Base-by-base conservation (phyloP, 2,329 filamentous ascomycete genomes). In the Stachybotrys chlorohalonatus region DNA sequence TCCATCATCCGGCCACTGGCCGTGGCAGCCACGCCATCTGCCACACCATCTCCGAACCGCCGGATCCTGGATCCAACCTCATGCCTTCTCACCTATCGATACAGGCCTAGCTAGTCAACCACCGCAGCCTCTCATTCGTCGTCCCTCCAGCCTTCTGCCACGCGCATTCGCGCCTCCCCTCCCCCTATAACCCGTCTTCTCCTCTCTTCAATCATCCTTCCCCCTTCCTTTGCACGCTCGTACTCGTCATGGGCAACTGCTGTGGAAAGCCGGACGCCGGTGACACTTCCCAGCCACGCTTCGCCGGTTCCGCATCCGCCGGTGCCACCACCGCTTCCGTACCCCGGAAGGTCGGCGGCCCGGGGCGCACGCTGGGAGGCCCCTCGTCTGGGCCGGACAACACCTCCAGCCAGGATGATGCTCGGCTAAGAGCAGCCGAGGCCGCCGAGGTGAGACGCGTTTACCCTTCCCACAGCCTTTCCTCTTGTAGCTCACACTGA, bases 201-300 rank as follows among this genome's bases (percentile, higher is more conserved):
- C 36, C 36, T 42, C 6, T 9, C 36, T 5, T 42, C 36, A 13
- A 42, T 42, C 13, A 42, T 2, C 36, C 9, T 5, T 5, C 36
- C 13, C 36, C 36, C 36, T 42, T 42, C 13, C 13, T 9, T 42
- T 42, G 36, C 13, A 42, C 36, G 13, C 8, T 42, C 36, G 36
- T 42, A n/a, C 24, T 51, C 52, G 54, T 56, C 60, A 96, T 96
- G 92, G 92, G 92, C 56, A 93, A 90, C 69, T 80, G 90, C 72
- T 96, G 89, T 75, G 89, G 90, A 68, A 91, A 90, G 70, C 79
- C 89, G 84, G 70, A 82, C 36, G 73, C 81, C 58, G 84, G 88
- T 62, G 77, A 82, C 69, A 94, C 91, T 74, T 73, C 82, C 53
- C 81, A 82, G 53, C 85, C 87, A 51, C 87, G 89, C 53, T 81